Percentiles rank a stretch among this genome's conserved stretches.
phyloP scores from a whole-genome alignment of 2,329 filamentous ascomycete genomes.

The Paecilomyces sp. region DNA sequence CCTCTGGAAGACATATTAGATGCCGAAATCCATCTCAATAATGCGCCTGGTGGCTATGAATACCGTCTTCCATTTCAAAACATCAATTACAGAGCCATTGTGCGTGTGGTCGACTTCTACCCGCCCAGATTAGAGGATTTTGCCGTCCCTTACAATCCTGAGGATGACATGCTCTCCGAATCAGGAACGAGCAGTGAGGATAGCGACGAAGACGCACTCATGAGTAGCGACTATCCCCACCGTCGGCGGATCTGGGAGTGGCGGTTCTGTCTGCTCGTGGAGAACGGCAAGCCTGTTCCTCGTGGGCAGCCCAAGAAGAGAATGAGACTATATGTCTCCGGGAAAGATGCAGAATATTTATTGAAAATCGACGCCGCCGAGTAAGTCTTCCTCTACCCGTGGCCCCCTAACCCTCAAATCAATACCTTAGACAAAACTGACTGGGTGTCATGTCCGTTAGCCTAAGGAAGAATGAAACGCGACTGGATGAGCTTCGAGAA shows the following conservation, averaged over 20 bases:
- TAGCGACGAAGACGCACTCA: slow-evolving; percentile 11
- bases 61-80: slow-evolving; percentile 65
- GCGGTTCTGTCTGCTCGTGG: slow-evolving; percentile 72
- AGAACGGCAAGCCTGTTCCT: slow-evolving; percentile 51
- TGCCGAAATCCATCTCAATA: slow-evolving; percentile 38
- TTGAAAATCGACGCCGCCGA: slow-evolving; percentile 48
- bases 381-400: slow-evolving; percentile 32
- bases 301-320: slow-evolving; percentile 35
- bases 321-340: slow-evolving; percentile 64
- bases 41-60: slow-evolving; percentile 36
- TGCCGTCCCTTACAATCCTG: slow-evolving; percentile 42
- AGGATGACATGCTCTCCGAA: slow-evolving; percentile 46
- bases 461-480: slow-evolving; percentile 47
- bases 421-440: background rate
- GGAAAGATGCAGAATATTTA: slow-evolving; percentile 48
- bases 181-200: slow-evolving; percentile 20
- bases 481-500: slow-evolving; percentile 54
- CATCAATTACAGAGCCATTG: slow-evolving; percentile 59
- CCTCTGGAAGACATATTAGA: slow-evolving; percentile 44
- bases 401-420: background rate
- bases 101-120: slow-evolving; percentile 76
- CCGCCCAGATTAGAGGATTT: slow-evolving; percentile 68
- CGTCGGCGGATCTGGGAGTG: slow-evolving; percentile 60
- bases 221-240: background rate
- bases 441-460: slow-evolving; percentile 25